Conservation (phyloP, 768 basidiomycete species). For the Boletus subparvulus region DNA sequence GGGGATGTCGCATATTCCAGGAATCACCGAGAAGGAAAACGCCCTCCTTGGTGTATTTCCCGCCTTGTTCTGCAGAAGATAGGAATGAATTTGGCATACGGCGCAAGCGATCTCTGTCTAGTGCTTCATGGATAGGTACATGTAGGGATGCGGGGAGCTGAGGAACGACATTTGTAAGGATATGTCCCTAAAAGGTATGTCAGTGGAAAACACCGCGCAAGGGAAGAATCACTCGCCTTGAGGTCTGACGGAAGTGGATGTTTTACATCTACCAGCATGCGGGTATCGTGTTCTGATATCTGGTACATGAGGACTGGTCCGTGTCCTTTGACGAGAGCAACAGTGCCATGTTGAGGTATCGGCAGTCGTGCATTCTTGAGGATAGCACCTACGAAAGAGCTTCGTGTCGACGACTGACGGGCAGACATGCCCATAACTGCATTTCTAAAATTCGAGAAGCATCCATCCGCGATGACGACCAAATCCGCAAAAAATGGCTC, state of each 20-base stretch:
- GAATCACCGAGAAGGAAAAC: conserved; percentile 89
- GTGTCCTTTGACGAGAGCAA: conserved; percentile 71
- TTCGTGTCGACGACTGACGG: conserved; percentile 54
- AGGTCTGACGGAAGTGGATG: conserved; percentile 78
- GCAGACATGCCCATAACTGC: conserved; percentile 56
- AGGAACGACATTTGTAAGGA: conserved; percentile 71
- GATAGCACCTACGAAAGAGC: conserved; percentile 84
- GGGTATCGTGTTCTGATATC: conserved; percentile 83
- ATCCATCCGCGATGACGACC: conserved; percentile 90
- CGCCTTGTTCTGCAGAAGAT: conserved; percentile 69
- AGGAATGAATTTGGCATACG: conserved; percentile 97
- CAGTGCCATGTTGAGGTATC: conserved; percentile 78
- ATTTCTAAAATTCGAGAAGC: conserved; percentile 88
- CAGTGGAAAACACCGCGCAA: not conserved
- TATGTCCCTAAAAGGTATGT: conserved; percentile 50
- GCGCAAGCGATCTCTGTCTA: conserved; percentile 79
- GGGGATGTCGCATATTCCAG: conserved; percentile 98
- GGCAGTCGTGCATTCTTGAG: conserved; percentile 76
- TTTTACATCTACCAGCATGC: conserved; percentile 92
- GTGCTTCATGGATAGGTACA: conserved; percentile 57
- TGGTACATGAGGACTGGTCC: conserved; percentile 95
- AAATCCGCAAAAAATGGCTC: conserved; percentile 69
- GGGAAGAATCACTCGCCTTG: conserved; percentile 46
- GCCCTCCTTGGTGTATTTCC: conserved; percentile 53
- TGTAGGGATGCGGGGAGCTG: conserved; percentile 78